Conservation (phyloP, 1,284 basidiomycete genomes). For the Acaromyces ingoldii region DNA sequence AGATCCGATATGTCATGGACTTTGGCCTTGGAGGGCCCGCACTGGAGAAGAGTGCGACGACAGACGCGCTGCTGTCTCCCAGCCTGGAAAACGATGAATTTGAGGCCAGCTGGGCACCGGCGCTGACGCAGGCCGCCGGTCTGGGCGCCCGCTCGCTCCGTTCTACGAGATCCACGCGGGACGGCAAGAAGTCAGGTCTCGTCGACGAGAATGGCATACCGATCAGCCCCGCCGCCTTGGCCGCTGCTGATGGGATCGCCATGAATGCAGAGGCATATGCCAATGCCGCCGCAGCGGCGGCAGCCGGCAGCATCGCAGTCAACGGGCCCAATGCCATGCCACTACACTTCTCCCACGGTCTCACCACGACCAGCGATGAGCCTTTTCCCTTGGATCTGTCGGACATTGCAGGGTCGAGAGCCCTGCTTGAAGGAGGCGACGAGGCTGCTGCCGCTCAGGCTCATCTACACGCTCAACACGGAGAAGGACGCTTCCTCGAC, state of each 20-base stretch:
- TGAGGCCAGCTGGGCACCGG: constrained; percentile 39
- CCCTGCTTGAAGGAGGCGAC: too few relatives aligned
- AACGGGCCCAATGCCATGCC: constrained; percentile 47
- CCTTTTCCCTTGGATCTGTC: constrained; percentile 44
- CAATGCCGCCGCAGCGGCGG: background rate
- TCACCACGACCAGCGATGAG: constrained; percentile 38
- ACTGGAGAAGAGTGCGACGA: constrained; percentile 32
- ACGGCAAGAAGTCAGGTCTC: background rate
- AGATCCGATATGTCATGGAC: constrained; percentile 42
- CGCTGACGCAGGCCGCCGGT: constrained; percentile 35
- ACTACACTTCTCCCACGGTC: constrained; percentile 46
- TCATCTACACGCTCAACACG: too few relatives aligned
- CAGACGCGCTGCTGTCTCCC: constrained; percentile 37
- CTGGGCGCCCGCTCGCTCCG: constrained; percentile 18
- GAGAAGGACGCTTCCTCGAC: constrained; percentile 24
- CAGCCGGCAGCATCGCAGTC: constrained; percentile 19
- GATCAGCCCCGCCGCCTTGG: too few relatives aligned
- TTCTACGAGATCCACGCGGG: background rate
- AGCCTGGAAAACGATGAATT: constrained; percentile 40
- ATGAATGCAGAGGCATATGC: constrained; percentile 3
- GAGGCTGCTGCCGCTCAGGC: too few relatives aligned
- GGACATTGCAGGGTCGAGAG: constrained; percentile 33
- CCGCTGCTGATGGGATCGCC: too few relatives aligned
- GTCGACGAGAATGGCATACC: background rate
- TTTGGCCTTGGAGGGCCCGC: constrained; percentile 47